Evolutionary conservation across 345 rosid species (phyloP).

Genomic region (Brassica rapa): DNA sequence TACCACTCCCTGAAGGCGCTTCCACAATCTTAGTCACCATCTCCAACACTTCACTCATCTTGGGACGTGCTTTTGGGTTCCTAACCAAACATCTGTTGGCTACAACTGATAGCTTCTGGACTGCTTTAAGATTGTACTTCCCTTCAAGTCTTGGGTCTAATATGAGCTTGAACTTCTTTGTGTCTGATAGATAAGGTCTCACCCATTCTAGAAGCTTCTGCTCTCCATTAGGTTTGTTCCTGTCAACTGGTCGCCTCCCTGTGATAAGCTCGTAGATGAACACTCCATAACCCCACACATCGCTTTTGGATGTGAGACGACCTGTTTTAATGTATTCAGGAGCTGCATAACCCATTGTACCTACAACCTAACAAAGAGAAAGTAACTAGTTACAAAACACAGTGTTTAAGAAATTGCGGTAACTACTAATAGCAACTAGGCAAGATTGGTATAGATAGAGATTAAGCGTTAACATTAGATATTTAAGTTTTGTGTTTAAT

Average conservation of each 20-base stretch:
- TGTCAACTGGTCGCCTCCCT: conserved; percentile 79
- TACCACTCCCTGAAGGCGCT: conserved; percentile 42
- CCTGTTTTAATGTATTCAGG: conserved; percentile 89
- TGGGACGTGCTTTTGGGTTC: conserved; percentile 76
- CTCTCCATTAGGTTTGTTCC: conserved; percentile 74
- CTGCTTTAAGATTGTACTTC: conserved; percentile 51
- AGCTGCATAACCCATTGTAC: conserved; percentile 92
- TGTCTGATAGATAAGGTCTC: conserved; percentile 50
- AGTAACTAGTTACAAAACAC: neutral
- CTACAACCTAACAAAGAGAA: conserved; percentile 63
- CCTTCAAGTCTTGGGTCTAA: conserved; percentile 75
- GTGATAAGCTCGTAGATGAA: conserved; percentile 90
- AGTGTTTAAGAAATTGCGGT: neutral
- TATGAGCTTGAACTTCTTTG: conserved; percentile 55
- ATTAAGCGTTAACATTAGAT: too few species aligned
- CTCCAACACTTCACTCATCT: conserved; percentile 89
- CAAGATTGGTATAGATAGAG: too few species aligned
- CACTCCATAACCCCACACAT: conserved; percentile 94
- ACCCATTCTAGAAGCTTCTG: conserved; percentile 55
- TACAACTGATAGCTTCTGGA: conserved; percentile 59
- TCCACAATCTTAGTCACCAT: conserved; percentile 59
- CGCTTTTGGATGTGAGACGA: conserved; percentile 79
- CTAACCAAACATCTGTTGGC: conserved; percentile 77
- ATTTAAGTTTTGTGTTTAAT: too few species aligned
- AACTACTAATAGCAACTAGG: too few species aligned